Evolutionary conservation across 768 basidiomycete species (phyloP).

Genomic region (Vararia minispora): DNA sequence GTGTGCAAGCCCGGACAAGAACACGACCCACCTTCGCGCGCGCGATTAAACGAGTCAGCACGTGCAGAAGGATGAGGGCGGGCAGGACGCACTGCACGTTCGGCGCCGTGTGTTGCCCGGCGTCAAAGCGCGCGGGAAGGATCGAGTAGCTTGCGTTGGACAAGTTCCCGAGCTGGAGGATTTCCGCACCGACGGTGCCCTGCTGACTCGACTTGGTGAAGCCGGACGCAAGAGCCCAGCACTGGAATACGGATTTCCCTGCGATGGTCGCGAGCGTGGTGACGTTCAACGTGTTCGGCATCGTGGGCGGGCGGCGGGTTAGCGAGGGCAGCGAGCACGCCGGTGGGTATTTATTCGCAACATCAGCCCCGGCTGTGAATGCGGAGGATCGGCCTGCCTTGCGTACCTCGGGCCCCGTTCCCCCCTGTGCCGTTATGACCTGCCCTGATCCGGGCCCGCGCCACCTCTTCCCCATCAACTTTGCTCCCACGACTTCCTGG

Average conservation of each 20-base stretch:
- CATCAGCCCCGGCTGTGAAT: no score
- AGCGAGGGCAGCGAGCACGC: no score
- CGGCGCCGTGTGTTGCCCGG: constrained; percentile 42
- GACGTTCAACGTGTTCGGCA: constrained; percentile 7
- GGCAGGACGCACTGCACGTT: constrained; percentile 23
- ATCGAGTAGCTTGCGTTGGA: constrained; percentile 19
- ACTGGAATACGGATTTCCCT: constrained; percentile 15
- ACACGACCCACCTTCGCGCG: constrained; percentile 14
- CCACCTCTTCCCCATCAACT: no score
- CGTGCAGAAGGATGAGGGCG: not conserved
- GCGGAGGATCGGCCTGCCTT: no score
- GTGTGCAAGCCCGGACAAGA: constrained; percentile 17
- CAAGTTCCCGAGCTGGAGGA: constrained; percentile 15
- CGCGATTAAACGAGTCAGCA: not conserved
- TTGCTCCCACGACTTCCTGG: no score
- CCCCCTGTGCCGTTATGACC: no score
- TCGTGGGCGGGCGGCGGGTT: no score
- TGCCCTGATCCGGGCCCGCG: no score
- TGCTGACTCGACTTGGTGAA: constrained; percentile 16
- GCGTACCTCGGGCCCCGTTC: no score
- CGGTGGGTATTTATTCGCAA: no score
- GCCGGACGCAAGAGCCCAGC: constrained; percentile 17
- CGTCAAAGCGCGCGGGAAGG: constrained; percentile 34
- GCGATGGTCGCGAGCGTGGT: constrained; percentile 7
- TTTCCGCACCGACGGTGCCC: constrained; percentile 18